phyloP scores from a whole-genome alignment of 169 alveolate genomes.

The Besnoitia besnoiti region DNA sequence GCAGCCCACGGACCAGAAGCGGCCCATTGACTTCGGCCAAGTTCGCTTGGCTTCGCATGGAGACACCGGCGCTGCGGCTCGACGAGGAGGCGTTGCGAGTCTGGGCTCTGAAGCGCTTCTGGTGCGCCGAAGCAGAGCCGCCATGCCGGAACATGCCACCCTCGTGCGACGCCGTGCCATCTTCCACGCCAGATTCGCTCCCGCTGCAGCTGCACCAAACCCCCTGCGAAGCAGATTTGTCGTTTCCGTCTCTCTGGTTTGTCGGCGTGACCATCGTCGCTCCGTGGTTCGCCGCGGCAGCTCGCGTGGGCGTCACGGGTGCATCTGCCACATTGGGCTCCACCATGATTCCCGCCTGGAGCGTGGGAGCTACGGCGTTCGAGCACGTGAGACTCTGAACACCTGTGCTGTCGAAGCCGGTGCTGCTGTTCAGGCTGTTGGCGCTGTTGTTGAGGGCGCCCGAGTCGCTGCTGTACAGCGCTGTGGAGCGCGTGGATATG shows the following conservation, averaged over 20 bases:
- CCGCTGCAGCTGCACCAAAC: not conserved
- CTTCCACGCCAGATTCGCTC: not conserved
- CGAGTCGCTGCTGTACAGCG: too few species aligned
- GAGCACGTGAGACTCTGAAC: too few species aligned
- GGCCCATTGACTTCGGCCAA: not conserved
- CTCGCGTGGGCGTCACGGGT: too few species aligned
- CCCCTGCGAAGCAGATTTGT: not conserved
- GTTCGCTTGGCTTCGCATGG: not conserved
- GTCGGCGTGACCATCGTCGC: not conserved
- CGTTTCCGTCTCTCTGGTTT: not conserved
- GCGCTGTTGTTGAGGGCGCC: too few species aligned
- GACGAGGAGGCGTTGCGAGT: not conserved
- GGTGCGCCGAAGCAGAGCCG: not conserved
- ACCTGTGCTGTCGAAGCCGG: too few species aligned
- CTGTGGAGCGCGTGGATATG: too few species aligned
- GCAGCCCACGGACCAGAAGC: not conserved
- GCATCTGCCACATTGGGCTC: too few species aligned
- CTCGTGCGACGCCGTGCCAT: not conserved
- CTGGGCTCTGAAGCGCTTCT: not conserved
- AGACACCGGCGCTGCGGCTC: not conserved
- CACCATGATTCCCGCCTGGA: too few species aligned
- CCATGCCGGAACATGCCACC: not conserved
- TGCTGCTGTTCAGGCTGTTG: too few species aligned
- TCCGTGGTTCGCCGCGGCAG: too few species aligned
- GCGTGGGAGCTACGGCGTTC: too few species aligned